These are phyloP conservation scores for Talaromyces marneffei DNA, from an alignment of 2,329 filamentous ascomycete species.

Conservation along the genomic window DNA sequence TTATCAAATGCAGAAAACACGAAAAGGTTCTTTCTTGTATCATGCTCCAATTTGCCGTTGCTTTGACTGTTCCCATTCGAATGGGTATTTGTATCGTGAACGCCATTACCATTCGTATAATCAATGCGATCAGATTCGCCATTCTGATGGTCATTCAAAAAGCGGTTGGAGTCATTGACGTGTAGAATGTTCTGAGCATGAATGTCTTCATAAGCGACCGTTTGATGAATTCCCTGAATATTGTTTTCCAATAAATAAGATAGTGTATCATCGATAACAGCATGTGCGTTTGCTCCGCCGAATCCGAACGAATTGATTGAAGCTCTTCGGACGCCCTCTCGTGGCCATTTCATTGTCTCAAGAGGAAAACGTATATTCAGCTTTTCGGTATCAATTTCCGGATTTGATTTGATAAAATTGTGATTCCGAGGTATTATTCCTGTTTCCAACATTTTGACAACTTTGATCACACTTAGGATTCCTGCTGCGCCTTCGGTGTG, in stretches of 20 bases:
- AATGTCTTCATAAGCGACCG: background rate
- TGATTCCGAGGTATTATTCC: constrained; percentile 24
- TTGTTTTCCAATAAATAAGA: no score
- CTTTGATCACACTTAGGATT: no score
- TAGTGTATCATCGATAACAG: constrained; percentile 17
- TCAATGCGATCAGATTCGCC: no score
- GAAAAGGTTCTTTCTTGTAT: background rate
- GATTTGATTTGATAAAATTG: constrained; percentile 20
- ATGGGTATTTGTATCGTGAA: no score
- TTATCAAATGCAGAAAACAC: background rate
- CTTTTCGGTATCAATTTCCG: background rate
- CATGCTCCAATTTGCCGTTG: no score
- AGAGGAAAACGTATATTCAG: constrained; percentile 10
- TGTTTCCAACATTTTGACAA: constrained; percentile 22
- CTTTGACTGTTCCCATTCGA: no score
- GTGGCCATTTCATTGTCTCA: constrained; percentile 21
- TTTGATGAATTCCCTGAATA: background rate
- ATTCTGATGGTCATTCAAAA: no score
- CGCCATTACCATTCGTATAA: no score
- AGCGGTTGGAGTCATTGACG: no score
- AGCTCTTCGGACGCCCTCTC: constrained; percentile 12
- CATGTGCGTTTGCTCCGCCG: constrained; percentile 29
- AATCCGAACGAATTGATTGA: constrained; percentile 43
- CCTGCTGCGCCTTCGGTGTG: constrained; percentile 29
- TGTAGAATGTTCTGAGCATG: no score